Base-by-base conservation (phyloP, 2,329 filamentous ascomycete species). In the Lomentospora prolificans region DNA sequence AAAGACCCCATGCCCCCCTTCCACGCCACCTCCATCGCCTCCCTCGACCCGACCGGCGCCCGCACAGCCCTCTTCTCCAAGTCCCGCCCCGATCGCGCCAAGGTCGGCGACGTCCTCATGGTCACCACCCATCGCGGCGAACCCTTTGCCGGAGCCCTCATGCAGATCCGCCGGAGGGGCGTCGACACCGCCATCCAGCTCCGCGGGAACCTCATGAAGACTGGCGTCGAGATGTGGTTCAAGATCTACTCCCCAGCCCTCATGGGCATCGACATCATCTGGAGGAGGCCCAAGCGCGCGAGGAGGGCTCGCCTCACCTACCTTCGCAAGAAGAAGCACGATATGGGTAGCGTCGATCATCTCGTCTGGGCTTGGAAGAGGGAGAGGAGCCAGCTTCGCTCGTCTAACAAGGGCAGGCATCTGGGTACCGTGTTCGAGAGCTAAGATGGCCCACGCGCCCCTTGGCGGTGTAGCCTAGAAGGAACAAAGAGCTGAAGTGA, bases 171-270 rank as follows among this genome's bases (percentile, higher is more conserved):
- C 56, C 80, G 90, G 55, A 80, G 87, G n/a, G 90, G 90, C 58
- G 81, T 94, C 58, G 92, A 97, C 73, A 95, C 90, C 2, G 87
- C 88, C 3, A 86, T 99, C 56, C 74, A 96, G 58, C 77, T 99
- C 58, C 82, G 94, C 57, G 92, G 92, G 64, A 85, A 95, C 67
- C 75, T 99, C 63, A 91, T 89, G 62, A 82, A 88, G 63, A 82
- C 95, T 5, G 89, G 89, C 58, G 89, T 96, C 58, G 94, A 99
- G 80, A 94, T 96, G 89, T 96, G 90, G 85, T 90, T 88, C 72
- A 99, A 99, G 78, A 78, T 97, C 58, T 97, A 94, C 76, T 89
- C 84, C 66, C 92, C 92, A 58, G 87, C 89, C 66, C 86, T 97
- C 30, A 84, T 87, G 67, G 89, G 89, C 60, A 90, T 99, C 65